phyloP scores from a whole-genome alignment of 805 yeast genomes.

The Candida loeiensis region DNA sequence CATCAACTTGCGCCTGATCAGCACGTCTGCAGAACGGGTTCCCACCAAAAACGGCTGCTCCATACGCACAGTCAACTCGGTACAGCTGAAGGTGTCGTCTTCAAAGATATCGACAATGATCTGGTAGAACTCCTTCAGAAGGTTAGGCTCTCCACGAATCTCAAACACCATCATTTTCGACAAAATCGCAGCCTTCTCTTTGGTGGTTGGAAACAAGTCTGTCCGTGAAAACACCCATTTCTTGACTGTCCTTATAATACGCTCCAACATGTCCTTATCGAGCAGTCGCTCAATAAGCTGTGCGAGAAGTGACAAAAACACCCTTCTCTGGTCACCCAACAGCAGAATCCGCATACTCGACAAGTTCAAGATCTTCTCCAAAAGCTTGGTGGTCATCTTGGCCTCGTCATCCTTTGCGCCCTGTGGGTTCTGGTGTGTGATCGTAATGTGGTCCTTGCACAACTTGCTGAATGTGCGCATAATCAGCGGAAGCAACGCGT shows the following conservation, averaged over 20 bases:
- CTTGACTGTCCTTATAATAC: conserved; percentile 74
- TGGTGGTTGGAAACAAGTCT: conserved; percentile 88
- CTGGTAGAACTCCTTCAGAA: conserved; percentile 75
- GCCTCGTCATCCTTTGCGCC: conserved; percentile 53
- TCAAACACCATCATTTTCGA: conserved; percentile 94
- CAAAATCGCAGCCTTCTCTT: conserved; percentile 92
- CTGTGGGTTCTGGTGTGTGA: conserved; percentile 49
- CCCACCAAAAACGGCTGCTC: conserved; percentile 97
- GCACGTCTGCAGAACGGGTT: conserved; percentile 74
- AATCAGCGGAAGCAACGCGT: conserved; percentile 67
- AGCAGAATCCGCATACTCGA: conserved; percentile 77
- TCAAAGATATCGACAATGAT: conserved; percentile 86
- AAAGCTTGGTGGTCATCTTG: conserved; percentile 68
- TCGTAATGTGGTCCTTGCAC: conserved; percentile 79
- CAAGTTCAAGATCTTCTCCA: conserved; percentile 73
- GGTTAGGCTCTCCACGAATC: conserved; percentile 75
- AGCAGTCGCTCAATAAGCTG: conserved; percentile 85
- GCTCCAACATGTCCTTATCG: conserved; percentile 69
- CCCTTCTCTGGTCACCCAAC: conserved; percentile 91
- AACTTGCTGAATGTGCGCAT: conserved; percentile 87
- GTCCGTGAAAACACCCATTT: conserved; percentile 84
- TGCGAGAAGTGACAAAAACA: conserved; percentile 80
- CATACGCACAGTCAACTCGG: conserved; percentile 90
- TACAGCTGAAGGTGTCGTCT: conserved; percentile 68
- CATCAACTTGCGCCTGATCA: conserved; percentile 75